Evolutionary conservation across 2,329 filamentous ascomycete species (phyloP).

Genomic region (Sordariomycetes sp.): DNA sequence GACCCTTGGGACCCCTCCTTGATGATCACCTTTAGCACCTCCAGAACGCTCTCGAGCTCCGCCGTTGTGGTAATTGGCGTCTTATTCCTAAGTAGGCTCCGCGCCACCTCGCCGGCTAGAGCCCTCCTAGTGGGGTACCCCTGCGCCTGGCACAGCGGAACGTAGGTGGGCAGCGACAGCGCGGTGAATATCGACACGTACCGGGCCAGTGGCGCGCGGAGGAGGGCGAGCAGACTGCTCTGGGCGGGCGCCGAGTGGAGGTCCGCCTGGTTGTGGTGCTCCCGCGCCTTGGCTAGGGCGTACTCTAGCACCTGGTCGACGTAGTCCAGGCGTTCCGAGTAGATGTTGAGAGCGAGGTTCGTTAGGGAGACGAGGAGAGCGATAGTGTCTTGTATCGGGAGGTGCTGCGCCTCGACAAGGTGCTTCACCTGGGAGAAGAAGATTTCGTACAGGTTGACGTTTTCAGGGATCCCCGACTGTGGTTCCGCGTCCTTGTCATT

Average conservation of each 20-base stretch:
- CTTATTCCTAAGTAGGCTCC: constrained; percentile 69
- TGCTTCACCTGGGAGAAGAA: constrained; percentile 96
- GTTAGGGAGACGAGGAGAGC: constrained; percentile 86
- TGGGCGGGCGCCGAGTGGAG: constrained; percentile 80
- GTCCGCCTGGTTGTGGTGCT: constrained; percentile 90
- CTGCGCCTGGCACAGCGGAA: constrained; percentile 80
- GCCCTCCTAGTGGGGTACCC: constrained; percentile 85
- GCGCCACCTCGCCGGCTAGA: constrained; percentile 78
- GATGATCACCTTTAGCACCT: constrained; percentile 81
- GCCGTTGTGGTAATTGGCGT: constrained; percentile 65
- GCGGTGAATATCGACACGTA: constrained; percentile 97
- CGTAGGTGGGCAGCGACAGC: constrained; percentile 78
- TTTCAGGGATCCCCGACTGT: constrained; percentile 46
- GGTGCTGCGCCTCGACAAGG: constrained; percentile 76
- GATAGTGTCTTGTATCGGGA: constrained; percentile 90
- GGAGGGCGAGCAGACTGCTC: constrained; percentile 73
- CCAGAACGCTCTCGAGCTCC: constrained; percentile 78
- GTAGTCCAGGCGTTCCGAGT: constrained; percentile 84
- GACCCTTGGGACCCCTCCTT: constrained; percentile 80
- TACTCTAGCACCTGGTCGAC: constrained; percentile 89
- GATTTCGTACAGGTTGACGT: constrained; percentile 87
- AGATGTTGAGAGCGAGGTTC: constrained; percentile 91
- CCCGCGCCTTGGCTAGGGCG: constrained; percentile 71
- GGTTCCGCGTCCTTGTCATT: constrained; percentile 16
- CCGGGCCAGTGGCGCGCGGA: constrained; percentile 80